These are phyloP conservation scores for Cunninghamia lanceolata DNA, from an alignment of 75 land plant genomes.

Conservation along the genomic window DNA sequence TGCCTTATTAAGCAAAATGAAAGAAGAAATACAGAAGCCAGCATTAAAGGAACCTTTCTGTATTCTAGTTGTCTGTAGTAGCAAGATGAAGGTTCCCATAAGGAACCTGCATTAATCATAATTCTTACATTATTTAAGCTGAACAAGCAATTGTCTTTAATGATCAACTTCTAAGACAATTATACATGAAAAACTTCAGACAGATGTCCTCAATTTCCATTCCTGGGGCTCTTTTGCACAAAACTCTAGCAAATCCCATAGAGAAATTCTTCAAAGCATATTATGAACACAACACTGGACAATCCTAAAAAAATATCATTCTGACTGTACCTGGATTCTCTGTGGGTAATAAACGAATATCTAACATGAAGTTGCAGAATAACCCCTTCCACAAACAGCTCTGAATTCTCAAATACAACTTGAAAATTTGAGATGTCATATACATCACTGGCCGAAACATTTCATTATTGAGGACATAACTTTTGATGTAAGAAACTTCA, in stretches of 20 bases:
- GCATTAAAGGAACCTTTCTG: neutral
- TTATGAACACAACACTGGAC: neutral
- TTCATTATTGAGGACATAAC: slow-evolving; percentile 64
- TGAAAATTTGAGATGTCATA: neutral
- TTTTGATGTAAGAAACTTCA: slow-evolving; percentile 77
- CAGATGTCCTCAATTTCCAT: neutral
- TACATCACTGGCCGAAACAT: slow-evolving; percentile 75
- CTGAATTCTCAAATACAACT: neutral
- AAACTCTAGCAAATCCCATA: neutral
- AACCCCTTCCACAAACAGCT: neutral
- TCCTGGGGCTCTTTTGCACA: neutral
- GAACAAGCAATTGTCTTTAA: neutral
- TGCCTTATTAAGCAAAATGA: neutral
- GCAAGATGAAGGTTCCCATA: neutral
- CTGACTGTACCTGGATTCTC: neutral
- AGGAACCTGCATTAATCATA: neutral
- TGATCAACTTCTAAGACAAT: neutral
- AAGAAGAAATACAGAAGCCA: too few relatives aligned
- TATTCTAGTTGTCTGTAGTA: neutral
- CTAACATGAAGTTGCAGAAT: neutral
- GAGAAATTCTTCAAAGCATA: neutral
- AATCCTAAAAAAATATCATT: neutral
- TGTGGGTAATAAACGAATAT: neutral
- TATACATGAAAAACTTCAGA: neutral
- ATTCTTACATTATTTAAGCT: neutral